These are phyloP conservation scores for Xylariomycetidae sp. DNA, from an alignment of 2,329 filamentous ascomycete genomes.

Conservation along the genomic window DNA sequence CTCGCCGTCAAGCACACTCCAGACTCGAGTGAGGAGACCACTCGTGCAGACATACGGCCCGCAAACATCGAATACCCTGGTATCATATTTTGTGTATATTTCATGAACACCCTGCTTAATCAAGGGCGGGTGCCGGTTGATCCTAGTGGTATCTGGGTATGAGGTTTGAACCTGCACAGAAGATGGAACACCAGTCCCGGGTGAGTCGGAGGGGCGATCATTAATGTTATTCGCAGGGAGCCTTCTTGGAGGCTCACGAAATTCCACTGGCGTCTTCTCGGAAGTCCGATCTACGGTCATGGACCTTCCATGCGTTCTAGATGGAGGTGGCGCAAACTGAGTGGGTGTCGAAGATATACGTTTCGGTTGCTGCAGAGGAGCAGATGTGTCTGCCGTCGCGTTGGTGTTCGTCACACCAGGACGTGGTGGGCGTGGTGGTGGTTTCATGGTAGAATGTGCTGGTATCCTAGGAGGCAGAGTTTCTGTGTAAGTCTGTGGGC, in stretches of 20 bases:
- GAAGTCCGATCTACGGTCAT: slow-evolving; percentile 45
- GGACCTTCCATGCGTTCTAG: slow-evolving; percentile 41
- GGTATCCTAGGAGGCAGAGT: slow-evolving; percentile 23
- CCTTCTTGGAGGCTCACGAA: slow-evolving; percentile 27
- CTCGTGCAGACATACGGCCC: slow-evolving; percentile 84
- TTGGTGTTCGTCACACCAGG: slow-evolving; percentile 21
- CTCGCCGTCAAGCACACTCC: slow-evolving; percentile 80
- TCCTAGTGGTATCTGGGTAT: slow-evolving; percentile 79
- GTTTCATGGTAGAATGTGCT: slow-evolving; percentile 25
- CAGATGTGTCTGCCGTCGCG: slow-evolving; percentile 15
- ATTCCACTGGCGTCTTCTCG: slow-evolving; percentile 33
- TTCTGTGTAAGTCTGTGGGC: slow-evolving; percentile 36
- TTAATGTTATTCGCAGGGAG: slow-evolving; percentile 11
- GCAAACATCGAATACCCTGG: slow-evolving; percentile 79
- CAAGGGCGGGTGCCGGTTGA: slow-evolving; percentile 77
- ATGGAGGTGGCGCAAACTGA: slow-evolving; percentile 37
- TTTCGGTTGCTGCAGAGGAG: slow-evolving; percentile 26
- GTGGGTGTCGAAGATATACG: slow-evolving; percentile 42
- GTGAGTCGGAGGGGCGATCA: slow-evolving; percentile 12
- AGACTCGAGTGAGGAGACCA: slow-evolving; percentile 81
- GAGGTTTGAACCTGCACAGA: slow-evolving; percentile 52
- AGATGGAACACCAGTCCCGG: slow-evolving; percentile 19
- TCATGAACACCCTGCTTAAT: slow-evolving; percentile 69
- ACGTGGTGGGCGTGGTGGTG: slow-evolving; percentile 42
- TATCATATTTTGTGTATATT: slow-evolving; percentile 82